Percentiles rank a stretch among this genome's conserved stretches.
Conservation (phyloP, 768 basidiomycete genomes). For the Pholiota conissans region DNA sequence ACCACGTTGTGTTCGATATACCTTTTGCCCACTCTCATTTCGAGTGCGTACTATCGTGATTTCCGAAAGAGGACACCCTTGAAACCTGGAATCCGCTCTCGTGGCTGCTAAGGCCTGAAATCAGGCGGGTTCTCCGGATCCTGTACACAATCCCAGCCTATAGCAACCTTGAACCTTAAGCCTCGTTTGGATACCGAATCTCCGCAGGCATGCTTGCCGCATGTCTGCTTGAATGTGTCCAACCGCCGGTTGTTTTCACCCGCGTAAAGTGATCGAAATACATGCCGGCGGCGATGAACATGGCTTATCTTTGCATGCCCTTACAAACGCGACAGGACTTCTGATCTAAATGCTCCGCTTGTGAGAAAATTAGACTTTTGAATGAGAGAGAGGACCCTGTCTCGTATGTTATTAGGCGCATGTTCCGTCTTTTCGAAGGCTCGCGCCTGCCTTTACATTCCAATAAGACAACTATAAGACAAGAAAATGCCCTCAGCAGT, state of each 20-base stretch:
- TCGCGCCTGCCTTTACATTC: neutral
- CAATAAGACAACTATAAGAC: too few species aligned
- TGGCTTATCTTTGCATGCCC: constrained; percentile 9
- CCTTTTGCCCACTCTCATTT: neutral
- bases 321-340: constrained; percentile 4
- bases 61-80: neutral
- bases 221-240: constrained; percentile 1
- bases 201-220: neutral
- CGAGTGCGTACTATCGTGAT: neutral
- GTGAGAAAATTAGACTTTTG: neutral
- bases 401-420: neutral
- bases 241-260: constrained; percentile 4
- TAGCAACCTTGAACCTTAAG: neutral
- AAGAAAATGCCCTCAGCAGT: too few species aligned
- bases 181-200: neutral
- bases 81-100: neutral
- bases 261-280: constrained; percentile 4
- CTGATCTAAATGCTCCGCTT: constrained; percentile 1
- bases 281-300: constrained; percentile 14
- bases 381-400: neutral
- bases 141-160: neutral
- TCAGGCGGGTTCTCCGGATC: constrained; percentile 1
- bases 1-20: neutral
- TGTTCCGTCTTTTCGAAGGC: neutral
- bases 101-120: neutral